Percentiles rank a stretch among this genome's conserved stretches.
These are phyloP conservation scores for Yarrowia keelungensis DNA, from an alignment of 805 yeast genomes.

Conservation along the genomic window DNA sequence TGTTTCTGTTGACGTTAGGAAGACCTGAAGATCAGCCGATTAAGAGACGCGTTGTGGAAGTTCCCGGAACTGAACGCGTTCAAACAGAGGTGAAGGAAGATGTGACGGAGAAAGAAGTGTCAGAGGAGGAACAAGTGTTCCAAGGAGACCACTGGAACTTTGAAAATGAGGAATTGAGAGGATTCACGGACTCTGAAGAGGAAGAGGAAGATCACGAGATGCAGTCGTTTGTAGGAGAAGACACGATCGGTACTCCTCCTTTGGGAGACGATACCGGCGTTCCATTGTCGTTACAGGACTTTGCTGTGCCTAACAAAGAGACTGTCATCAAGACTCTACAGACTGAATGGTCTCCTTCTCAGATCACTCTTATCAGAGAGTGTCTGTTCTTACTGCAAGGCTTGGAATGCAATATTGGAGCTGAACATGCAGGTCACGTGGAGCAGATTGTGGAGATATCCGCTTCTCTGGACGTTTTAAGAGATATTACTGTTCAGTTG, in stretches of 20 bases:
- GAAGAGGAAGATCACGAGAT: background rate
- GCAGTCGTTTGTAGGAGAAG: background rate
- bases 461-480: conserved; percentile 4
- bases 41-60: background rate
- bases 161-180: conserved; percentile 22
- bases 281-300: conserved; percentile 1
- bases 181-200: conserved; percentile 24
- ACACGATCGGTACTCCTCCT: background rate
- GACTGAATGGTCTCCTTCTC: conserved; percentile 5
- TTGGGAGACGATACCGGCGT: background rate
- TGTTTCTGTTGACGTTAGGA: conserved; percentile 20
- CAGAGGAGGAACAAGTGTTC: background rate
- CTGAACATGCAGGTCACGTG: conserved; percentile 10
- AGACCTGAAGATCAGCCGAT: conserved; percentile 15
- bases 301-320: background rate
- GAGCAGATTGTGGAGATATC: conserved; percentile 23
- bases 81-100: background rate
- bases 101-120: background rate
- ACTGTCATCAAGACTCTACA: conserved; percentile 2
- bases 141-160: conserved; percentile 27
- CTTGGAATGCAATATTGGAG: conserved; percentile 12
- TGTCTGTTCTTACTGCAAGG: conserved; percentile 24
- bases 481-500: background rate
- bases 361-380: conserved; percentile 11
- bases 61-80: background rate